Evolutionary conservation across 2,329 filamentous ascomycete species (phyloP), one percentile per base, ranked within the genome.

Genomic region (Lasiodiplodia citricola): DNA sequence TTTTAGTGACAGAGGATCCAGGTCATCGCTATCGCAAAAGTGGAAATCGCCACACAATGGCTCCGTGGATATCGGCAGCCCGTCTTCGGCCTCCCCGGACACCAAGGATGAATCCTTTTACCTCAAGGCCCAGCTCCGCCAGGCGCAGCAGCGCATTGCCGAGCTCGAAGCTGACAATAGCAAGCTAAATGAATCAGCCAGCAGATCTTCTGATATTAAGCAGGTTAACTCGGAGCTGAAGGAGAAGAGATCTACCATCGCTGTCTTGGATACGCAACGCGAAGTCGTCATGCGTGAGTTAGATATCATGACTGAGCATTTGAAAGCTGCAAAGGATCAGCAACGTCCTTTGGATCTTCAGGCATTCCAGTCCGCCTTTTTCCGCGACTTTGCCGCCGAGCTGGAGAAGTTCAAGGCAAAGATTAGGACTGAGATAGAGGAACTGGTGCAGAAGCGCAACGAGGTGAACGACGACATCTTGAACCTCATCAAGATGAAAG

Each of bases 211-310:
- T 16, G 87, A 87, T 70, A 88, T 90, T 70, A 91, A 91, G 80
- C 91, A 90, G 74, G 89, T 96, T 37, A 96, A 96, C 80, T 94
- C 91, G 74, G 95, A 94, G 77, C 84, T 98, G 28, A 87, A 92
- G 44, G 94, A 98, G 80, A 98, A 98, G 83, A 88, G 96, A 69
- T 97, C 96, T 75, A 98, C 96, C 0, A 96, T 99, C 78, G 95
- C 95, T 7, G 92, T 96, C 21, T 85, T 98, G 64, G 95, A 98
- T 78, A 95, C 94, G 0, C 93, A 97, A 80, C 93, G 94, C 63
- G 95, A 98, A 80, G 94, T 98, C 79, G 95, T 97, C 81, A 92
- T 98, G 75, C 91, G 92, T 51, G 94, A 98, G 79, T 85, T 98
- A 21, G 93, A 97, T 76, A 91, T 95, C 47, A 87, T 97, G 75